Percentiles rank a stretch among this genome's conserved stretches.
Evolutionary conservation across 2,329 filamentous ascomycete species (phyloP).

Genomic region (Ophiocordyceps sinensis): DNA sequence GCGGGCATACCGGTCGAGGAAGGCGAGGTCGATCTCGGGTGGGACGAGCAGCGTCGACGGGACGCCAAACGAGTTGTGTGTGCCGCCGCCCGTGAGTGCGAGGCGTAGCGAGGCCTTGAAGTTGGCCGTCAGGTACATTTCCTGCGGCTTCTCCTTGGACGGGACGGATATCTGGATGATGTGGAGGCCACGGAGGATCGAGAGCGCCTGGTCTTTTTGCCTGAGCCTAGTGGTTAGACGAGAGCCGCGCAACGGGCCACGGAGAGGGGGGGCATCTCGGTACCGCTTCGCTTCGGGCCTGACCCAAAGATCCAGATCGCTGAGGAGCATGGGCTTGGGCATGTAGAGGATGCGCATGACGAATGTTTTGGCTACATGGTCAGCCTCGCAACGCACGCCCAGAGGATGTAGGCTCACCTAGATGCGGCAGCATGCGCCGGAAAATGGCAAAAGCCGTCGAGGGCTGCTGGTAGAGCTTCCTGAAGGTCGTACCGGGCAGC

Average conservation of each 20-base stretch:
- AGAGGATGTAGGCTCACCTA: conserved; percentile 40
- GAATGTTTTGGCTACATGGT: conserved; percentile 67
- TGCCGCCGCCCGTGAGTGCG: conserved; percentile 75
- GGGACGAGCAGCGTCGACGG: conserved; percentile 53
- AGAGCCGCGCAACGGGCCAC: too few species aligned
- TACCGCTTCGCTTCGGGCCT: conserved; percentile 42
- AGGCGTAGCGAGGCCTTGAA: conserved; percentile 75
- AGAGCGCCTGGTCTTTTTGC: conserved; percentile 71
- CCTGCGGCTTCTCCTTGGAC: conserved; percentile 48
- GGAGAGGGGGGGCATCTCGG: neutral
- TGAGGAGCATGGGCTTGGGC: conserved; percentile 61
- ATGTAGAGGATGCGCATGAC: conserved; percentile 94
- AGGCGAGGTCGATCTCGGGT: conserved; percentile 49
- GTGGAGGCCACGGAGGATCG: conserved; percentile 71
- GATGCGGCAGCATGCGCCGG: conserved; percentile 85
- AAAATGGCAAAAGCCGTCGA: conserved; percentile 93
- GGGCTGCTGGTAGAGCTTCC: conserved; percentile 86
- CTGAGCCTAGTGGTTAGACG: conserved; percentile 21
- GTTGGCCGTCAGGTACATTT: conserved; percentile 64
- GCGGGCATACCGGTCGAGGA: conserved; percentile 74
- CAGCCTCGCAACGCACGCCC: neutral
- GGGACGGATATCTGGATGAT: conserved; percentile 56
- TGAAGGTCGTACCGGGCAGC: conserved; percentile 78
- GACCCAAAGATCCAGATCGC: conserved; percentile 77
- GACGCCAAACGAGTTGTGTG: conserved; percentile 81